Percentiles rank a stretch among this genome's conserved stretches.
phyloP scores from a whole-genome alignment of 306 rosid species.

The Alnus glutinosa region DNA sequence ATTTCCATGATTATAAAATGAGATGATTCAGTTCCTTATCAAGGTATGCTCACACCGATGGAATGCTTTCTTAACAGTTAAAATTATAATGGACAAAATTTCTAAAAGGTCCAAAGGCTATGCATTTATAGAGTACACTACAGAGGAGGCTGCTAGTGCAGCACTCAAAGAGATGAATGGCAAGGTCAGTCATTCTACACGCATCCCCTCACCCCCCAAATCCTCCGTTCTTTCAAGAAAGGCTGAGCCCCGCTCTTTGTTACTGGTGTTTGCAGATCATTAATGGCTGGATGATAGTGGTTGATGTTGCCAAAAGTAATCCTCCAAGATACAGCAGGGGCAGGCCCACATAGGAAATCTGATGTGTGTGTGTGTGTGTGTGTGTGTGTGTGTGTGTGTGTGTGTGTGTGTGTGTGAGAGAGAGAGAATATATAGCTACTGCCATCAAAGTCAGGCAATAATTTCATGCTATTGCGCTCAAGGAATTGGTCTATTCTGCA shows the following conservation, averaged over 20 bases:
- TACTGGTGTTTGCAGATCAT: constrained; percentile 61
- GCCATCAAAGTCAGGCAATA: not conserved
- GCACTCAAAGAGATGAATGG: constrained; percentile 94
- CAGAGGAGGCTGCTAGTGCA: constrained; percentile 80
- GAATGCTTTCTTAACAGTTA: constrained; percentile 51
- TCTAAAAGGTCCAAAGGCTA: constrained; percentile 94
- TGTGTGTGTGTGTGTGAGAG: not conserved
- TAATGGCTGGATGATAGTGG: constrained; percentile 96
- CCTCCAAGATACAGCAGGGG: constrained; percentile 50
- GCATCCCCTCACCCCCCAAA: not conserved
- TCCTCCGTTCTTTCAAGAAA: not conserved
- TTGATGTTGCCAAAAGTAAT: constrained; percentile 74
- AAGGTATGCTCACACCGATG: constrained; percentile 17
- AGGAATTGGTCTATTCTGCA: not conserved
- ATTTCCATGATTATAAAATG: not conserved
- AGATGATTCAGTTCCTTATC: constrained; percentile 5
- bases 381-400: no score
- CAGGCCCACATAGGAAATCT: constrained; percentile 26
- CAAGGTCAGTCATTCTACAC: constrained; percentile 46
- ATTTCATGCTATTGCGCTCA: not conserved
- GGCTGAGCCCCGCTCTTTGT: constrained; percentile 9
- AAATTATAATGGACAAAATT: constrained; percentile 84
- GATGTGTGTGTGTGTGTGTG: no score
- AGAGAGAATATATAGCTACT: constrained; percentile 11
- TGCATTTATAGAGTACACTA: constrained; percentile 84